Evolutionary conservation across 1,139 yeast species (phyloP).

Genomic region (Scheffersomyces parashehatae): DNA sequence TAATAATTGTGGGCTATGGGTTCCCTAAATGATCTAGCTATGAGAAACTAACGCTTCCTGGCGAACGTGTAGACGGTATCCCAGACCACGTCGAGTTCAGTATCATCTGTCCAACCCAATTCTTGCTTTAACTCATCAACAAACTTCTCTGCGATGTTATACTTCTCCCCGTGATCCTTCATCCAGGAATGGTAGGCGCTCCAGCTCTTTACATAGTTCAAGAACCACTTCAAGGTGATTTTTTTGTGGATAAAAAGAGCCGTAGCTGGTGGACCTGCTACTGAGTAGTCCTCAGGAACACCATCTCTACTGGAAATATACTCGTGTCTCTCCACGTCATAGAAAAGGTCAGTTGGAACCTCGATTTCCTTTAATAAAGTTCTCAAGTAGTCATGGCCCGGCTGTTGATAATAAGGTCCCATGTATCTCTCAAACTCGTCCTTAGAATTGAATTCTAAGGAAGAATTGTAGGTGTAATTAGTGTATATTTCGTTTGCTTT

Average conservation of each 20-base stretch:
- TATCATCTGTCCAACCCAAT: conserved; percentile 46
- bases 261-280: conserved; percentile 21
- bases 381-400: conserved; percentile 61
- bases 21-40: too few species aligned
- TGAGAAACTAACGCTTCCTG: conserved; percentile 11
- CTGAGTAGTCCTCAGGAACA: conserved; percentile 27
- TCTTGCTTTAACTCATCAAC: conserved; percentile 41
- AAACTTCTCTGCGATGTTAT: conserved; percentile 43
- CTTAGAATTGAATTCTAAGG: conserved; percentile 13
- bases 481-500: conserved; percentile 41
- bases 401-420: conserved; percentile 77
- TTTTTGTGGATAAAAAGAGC: conserved; percentile 41
- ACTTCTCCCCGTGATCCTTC: conserved; percentile 27
- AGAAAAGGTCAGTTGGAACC: conserved; percentile 42
- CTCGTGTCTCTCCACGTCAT: conserved; percentile 39
- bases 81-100: conserved; percentile 53
- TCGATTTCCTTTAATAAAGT: conserved; percentile 40
- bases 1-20: too few species aligned
- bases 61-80: conserved; percentile 57
- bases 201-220: conserved; percentile 60
- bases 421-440: conserved; percentile 44
- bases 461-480: conserved; percentile 39
- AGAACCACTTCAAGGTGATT: conserved; percentile 45
- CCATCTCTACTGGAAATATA: conserved; percentile 14
- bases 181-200: conserved; percentile 74